phyloP scores from a whole-genome alignment of 345 rosid genomes.

The Dipteronia sinensis region DNA sequence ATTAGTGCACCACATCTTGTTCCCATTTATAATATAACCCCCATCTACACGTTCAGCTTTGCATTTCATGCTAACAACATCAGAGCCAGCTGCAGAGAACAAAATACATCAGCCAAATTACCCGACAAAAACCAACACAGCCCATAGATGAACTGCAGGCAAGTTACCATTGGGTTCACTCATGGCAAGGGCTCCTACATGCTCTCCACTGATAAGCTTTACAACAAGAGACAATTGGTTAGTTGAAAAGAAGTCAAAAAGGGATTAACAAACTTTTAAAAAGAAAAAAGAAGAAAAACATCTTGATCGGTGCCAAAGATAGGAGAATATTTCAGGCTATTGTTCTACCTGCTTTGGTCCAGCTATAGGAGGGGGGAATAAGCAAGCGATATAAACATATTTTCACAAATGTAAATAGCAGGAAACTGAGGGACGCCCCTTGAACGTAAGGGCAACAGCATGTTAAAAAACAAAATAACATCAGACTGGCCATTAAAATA shows the following conservation, averaged over 20 bases:
- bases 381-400: background rate
- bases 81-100: slow-evolving; percentile 79
- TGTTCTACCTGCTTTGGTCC: background rate
- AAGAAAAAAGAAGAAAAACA: background rate
- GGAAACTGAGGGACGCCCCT: background rate
- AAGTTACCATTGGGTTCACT: slow-evolving; percentile 93
- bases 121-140: slow-evolving; percentile 1
- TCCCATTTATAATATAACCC: slow-evolving; percentile 78
- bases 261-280: background rate
- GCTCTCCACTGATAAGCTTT: slow-evolving; percentile 97
- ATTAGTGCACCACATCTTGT: slow-evolving; percentile 99
- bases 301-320: slow-evolving; percentile 11
- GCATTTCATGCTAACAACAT: slow-evolving; percentile 96
- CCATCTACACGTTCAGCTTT: slow-evolving; percentile 90
- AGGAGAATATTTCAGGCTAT: background rate
- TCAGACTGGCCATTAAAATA: slow-evolving; percentile 1
- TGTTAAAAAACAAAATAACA: background rate
- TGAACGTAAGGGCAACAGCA: background rate
- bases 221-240: slow-evolving; percentile 29
- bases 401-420: background rate
- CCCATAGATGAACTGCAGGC: slow-evolving; percentile 9
- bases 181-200: slow-evolving; percentile 97
- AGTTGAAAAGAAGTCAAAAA: slow-evolving; percentile 16
- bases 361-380: background rate
- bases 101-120: slow-evolving; percentile 6